Evolutionary conservation across 495 filamentous ascomycete genomes (phyloP).

Genomic region (Neurospora sp.): DNA sequence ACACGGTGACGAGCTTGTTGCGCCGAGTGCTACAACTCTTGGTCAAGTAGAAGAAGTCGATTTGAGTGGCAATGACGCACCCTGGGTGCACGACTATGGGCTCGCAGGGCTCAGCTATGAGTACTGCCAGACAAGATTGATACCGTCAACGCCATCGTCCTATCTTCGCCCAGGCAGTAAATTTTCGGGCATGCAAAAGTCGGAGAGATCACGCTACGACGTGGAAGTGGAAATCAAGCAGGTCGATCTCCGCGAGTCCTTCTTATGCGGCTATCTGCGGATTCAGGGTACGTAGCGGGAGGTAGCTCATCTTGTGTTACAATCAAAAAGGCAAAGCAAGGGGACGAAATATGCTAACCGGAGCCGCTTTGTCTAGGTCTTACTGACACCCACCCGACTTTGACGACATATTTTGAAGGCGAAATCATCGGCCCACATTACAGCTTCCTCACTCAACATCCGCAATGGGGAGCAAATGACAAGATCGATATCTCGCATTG

Average conservation of each 20-base stretch:
- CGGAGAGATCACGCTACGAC: slow-evolving; percentile 81
- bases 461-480: slow-evolving; percentile 84
- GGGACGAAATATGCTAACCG: background rate
- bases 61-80: slow-evolving; percentile 7
- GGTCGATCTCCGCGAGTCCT: slow-evolving; percentile 90
- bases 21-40: background rate
- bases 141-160: slow-evolving; percentile 59
- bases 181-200: slow-evolving; percentile 85
- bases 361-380: slow-evolving; percentile 48
- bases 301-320: background rate
- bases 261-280: slow-evolving; percentile 87
- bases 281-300: slow-evolving; percentile 68
- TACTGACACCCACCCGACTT: slow-evolving; percentile 87
- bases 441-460: slow-evolving; percentile 80
- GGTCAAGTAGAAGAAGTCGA: slow-evolving; percentile 12
- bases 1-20: background rate
- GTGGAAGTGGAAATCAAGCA: slow-evolving; percentile 96
- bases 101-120: slow-evolving; percentile 46
- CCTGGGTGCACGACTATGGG: slow-evolving; percentile 23
- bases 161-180: slow-evolving; percentile 80
- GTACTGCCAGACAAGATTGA: slow-evolving; percentile 53
- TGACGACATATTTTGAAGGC: slow-evolving; percentile 97
- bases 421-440: slow-evolving; percentile 97
- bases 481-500: slow-evolving; percentile 92
- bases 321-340: background rate